Evolutionary conservation across 1,139 yeast species (phyloP).

Genomic region (Suhomyces ambrosiae): DNA sequence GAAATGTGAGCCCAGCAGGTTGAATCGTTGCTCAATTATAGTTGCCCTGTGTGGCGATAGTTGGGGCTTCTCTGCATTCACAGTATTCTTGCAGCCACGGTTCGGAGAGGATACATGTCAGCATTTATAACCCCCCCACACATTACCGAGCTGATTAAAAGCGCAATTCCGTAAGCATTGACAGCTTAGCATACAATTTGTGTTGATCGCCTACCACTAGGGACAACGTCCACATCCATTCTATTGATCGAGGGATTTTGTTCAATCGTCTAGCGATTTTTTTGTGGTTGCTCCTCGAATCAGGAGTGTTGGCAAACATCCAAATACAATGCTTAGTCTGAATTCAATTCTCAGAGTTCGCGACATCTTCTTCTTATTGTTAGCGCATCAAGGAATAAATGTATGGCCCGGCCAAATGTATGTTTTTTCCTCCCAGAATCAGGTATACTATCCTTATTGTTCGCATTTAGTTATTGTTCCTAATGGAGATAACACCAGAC

Average conservation of each 20-base stretch:
- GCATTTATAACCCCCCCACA: too few species aligned
- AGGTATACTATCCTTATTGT: conserved; percentile 1
- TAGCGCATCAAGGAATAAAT: not conserved
- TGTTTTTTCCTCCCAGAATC: not conserved
- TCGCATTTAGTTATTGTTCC: conserved; percentile 1
- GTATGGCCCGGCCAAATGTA: not conserved
- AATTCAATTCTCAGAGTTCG: not conserved
- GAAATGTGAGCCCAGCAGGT: too few species aligned
- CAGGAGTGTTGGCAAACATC: not conserved
- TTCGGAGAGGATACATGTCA: not conserved
- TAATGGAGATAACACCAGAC: not conserved
- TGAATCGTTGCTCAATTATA: too few species aligned
- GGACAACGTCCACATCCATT: not conserved
- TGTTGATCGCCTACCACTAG: too few species aligned
- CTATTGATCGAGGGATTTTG: not conserved
- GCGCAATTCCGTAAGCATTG: too few species aligned
- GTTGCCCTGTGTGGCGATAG: too few species aligned
- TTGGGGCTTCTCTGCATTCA: not conserved
- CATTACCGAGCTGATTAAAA: too few species aligned
- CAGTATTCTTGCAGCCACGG: not conserved
- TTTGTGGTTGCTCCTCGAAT: not conserved
- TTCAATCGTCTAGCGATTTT: not conserved
- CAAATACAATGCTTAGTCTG: not conserved
- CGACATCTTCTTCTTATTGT: conserved; percentile 1
- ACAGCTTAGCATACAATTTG: too few species aligned